Evolutionary conservation across 2,329 filamentous ascomycete species (phyloP).

Genomic region (Aspergillus luchuensis): DNA sequence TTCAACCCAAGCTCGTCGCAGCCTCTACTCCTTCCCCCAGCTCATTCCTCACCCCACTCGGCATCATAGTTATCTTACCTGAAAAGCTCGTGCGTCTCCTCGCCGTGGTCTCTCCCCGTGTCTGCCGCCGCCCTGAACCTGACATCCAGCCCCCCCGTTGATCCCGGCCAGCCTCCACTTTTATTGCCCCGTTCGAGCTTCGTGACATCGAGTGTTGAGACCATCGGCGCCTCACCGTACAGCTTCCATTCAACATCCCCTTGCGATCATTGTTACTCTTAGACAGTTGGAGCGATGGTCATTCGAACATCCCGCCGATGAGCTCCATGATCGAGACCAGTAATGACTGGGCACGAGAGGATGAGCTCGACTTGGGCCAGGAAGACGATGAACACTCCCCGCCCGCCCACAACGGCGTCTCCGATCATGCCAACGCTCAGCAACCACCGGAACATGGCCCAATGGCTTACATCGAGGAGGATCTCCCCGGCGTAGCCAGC

Average conservation of each 20-base stretch:
- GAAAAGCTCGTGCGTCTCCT: neutral
- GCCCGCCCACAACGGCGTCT: slow-evolving; percentile 31
- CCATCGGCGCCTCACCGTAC: neutral
- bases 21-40: neutral
- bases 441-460: slow-evolving; percentile 22
- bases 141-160: neutral
- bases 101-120: neutral
- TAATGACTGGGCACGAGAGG: slow-evolving; percentile 62
- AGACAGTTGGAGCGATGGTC: slow-evolving; percentile 53
- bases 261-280: neutral
- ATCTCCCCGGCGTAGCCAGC: slow-evolving; percentile 29
- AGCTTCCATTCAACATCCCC: neutral
- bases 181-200: neutral
- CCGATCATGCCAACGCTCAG: slow-evolving; percentile 23
- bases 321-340: slow-evolving; percentile 67
- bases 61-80: neutral
- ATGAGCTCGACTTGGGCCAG: slow-evolving; percentile 51
- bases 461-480: slow-evolving; percentile 28
- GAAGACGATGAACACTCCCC: slow-evolving; percentile 40
- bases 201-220: neutral
- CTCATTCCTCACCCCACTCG: neutral
- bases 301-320: slow-evolving; percentile 60
- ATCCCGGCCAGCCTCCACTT: slow-evolving; percentile 5
- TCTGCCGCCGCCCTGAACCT: neutral
- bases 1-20: neutral